Percentiles rank a stretch among this genome's conserved stretches.
Conservation (phyloP, 805 yeast genomes). For the Pichia kluyveri region DNA sequence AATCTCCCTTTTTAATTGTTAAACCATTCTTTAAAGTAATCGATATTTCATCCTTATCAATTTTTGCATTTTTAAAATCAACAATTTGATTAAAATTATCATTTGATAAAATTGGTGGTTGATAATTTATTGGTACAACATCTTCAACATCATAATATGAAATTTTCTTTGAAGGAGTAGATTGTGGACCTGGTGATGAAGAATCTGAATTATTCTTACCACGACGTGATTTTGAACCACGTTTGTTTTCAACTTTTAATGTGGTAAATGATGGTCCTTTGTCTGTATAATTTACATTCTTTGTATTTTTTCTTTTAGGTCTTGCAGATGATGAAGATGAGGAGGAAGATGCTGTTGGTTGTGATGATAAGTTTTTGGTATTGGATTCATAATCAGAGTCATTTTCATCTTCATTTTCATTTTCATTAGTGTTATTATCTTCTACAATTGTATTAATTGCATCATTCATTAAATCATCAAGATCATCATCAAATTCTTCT, state of each 20-base stretch:
- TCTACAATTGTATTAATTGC: not conserved
- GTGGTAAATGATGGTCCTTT: conserved; percentile 16
- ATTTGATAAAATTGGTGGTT: conserved; percentile 29
- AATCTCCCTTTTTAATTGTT: conserved; percentile 46
- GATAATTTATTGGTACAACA: conserved; percentile 41
- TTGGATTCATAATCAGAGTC: not conserved
- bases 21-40: conserved; percentile 32
- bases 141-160: conserved; percentile 22
- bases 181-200: conserved; percentile 1
- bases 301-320: conserved; percentile 26
- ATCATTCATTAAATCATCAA: not conserved
- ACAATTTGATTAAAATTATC: conserved; percentile 36
- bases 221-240: not conserved
- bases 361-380: not conserved
- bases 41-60: conserved; percentile 26
- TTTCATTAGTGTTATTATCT: no score
- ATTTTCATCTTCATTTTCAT: no score
- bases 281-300: conserved; percentile 27
- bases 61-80: conserved; percentile 33
- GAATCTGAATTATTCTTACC: not conserved
- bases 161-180: not conserved
- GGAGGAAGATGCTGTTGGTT: not conserved
- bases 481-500: not conserved
- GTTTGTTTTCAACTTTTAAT: not conserved
- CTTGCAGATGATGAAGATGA: conserved; percentile 8